These are phyloP conservation scores for Volvox africanus DNA, from an alignment of 139 green algal genomes.

Conservation along the genomic window DNA sequence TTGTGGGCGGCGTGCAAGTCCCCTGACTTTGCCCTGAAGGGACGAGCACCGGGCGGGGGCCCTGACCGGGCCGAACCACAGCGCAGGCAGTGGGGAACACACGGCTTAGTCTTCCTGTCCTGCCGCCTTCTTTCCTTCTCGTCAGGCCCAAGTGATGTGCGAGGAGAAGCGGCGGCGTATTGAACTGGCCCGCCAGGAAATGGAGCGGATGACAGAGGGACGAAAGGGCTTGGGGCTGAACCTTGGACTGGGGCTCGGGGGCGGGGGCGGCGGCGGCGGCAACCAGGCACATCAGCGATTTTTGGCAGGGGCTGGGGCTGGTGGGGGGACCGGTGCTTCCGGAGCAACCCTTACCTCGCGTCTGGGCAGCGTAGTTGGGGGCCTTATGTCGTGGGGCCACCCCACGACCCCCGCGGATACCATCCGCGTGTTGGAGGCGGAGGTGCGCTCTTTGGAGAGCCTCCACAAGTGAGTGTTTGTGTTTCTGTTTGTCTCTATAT, in stretches of 20 bases:
- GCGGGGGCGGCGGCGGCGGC: neutral
- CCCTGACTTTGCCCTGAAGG: too few species aligned
- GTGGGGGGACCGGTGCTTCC: constrained; percentile 8
- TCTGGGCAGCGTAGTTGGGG: constrained; percentile 63
- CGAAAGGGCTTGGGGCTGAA: neutral
- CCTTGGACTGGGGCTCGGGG: neutral
- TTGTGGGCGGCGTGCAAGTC: too few species aligned
- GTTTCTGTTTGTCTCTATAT: too few species aligned
- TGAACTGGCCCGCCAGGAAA: constrained; percentile 57
- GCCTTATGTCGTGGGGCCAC: constrained; percentile 8
- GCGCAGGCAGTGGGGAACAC: too few species aligned
- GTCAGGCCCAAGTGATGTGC: constrained; percentile 66
- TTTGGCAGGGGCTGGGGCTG: neutral
- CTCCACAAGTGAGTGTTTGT: constrained; percentile 44
- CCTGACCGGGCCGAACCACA: too few species aligned
- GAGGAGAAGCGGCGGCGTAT: constrained; percentile 79
- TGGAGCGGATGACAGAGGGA: constrained; percentile 47
- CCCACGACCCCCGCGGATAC: constrained; percentile 52
- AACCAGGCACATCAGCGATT: neutral
- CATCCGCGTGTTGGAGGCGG: constrained; percentile 72
- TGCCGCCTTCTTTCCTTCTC: neutral
- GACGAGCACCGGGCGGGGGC: too few species aligned
- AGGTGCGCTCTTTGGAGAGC: constrained; percentile 65
- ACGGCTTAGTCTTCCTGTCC: too few species aligned
- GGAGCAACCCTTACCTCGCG: constrained; percentile 2